phyloP scores from a whole-genome alignment of 495 filamentous ascomycete species.

The Neurospora hispaniola region DNA sequence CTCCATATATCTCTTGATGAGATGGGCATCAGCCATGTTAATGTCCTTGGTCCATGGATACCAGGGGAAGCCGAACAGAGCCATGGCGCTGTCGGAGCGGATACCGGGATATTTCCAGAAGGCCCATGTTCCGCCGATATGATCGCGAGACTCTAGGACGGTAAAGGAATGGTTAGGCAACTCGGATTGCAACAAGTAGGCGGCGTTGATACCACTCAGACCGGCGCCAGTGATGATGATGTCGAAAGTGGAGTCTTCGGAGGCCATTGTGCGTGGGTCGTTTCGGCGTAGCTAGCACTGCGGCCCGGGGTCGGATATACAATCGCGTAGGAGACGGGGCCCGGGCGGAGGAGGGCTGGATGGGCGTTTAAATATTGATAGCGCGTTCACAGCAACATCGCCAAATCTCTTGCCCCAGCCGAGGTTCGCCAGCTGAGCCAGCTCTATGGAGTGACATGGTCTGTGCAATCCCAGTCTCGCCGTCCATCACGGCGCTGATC shows the following conservation, averaged over 20 bases:
- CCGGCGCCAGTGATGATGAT: conserved; percentile 64
- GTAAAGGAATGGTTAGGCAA: conserved; percentile 45
- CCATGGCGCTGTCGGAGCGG: conserved; percentile 57
- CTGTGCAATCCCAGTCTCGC: neutral
- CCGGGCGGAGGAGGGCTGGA: neutral
- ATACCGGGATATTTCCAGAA: conserved; percentile 63
- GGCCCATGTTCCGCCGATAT: conserved; percentile 62
- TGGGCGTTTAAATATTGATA: neutral
- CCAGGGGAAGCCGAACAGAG: conserved; percentile 60
- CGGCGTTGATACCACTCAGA: conserved; percentile 67
- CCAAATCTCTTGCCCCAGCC: neutral
- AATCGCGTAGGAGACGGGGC: neutral
- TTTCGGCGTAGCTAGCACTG: neutral
- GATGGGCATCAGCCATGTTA: conserved; percentile 48
- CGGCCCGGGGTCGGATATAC: neutral
- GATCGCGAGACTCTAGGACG: conserved; percentile 50
- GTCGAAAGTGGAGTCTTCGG: conserved; percentile 31
- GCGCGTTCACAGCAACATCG: neutral
- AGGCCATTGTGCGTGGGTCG: neutral
- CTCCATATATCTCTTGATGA: conserved; percentile 53
- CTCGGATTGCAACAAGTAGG: conserved; percentile 54
- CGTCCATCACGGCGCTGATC: neutral
- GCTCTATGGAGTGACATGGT: neutral
- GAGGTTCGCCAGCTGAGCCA: neutral
- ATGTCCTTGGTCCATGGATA: conserved; percentile 50